These are phyloP conservation scores for Verticillium isaacii DNA, from an alignment of 2,329 filamentous ascomycete species.

Conservation along the genomic window DNA sequence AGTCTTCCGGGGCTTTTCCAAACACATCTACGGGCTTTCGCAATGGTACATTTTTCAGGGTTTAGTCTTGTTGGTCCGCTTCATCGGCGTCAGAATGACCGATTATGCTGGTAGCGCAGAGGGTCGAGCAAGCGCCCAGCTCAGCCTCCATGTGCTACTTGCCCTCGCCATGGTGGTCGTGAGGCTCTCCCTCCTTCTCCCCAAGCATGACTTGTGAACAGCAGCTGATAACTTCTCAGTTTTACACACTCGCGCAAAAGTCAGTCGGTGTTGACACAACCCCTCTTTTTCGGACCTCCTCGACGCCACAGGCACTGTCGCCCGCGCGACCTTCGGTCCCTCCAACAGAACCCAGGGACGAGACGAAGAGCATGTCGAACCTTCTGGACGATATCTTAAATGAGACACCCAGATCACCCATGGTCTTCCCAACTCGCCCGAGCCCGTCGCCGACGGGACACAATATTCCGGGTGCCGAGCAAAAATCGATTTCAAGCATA, in stretches of 20 bases:
- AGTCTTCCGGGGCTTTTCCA: slow-evolving; percentile 54
- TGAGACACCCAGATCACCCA: slow-evolving; percentile 8
- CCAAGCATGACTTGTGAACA: no score
- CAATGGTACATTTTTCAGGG: slow-evolving; percentile 65
- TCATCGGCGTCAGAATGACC: slow-evolving; percentile 39
- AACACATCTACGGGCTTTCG: slow-evolving; percentile 54
- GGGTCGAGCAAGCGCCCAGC: slow-evolving; percentile 32
- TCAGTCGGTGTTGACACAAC: slow-evolving; percentile 53
- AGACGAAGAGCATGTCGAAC: slow-evolving; percentile 39
- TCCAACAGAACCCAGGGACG: slow-evolving; percentile 13
- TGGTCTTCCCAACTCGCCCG: slow-evolving; percentile 4
- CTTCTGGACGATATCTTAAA: slow-evolving; percentile 39
- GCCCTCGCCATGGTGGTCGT: slow-evolving; percentile 49
- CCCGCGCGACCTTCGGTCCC: background rate
- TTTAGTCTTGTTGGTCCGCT: slow-evolving; percentile 51
- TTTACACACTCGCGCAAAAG: slow-evolving; percentile 37
- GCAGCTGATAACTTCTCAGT: slow-evolving; percentile 21
- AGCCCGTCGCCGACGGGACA: slow-evolving; percentile 15
- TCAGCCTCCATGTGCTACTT: slow-evolving; percentile 52
- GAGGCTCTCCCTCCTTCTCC: slow-evolving; percentile 21
- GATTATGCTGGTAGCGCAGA: slow-evolving; percentile 32
- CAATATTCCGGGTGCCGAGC: slow-evolving; percentile 7
- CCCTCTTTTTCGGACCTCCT: slow-evolving; percentile 41
- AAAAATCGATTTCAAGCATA: slow-evolving; percentile 3
- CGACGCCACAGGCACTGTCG: background rate